These are phyloP conservation scores for Termitomyces titanicus DNA, from an alignment of 768 basidiomycete species.

Conservation along the genomic window DNA sequence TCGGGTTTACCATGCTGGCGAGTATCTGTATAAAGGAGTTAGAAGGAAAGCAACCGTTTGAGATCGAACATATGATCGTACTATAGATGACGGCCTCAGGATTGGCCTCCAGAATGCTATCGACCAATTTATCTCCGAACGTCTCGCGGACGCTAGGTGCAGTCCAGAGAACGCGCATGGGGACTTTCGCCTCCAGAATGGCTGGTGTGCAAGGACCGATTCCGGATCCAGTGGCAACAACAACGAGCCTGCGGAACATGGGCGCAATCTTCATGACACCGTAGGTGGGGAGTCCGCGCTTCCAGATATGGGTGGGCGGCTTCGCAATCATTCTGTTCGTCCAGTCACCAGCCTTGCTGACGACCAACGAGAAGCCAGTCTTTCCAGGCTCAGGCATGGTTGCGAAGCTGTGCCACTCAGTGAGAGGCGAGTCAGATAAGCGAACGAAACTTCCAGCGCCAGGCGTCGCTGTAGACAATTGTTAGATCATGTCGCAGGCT, in stretches of 20 bases:
- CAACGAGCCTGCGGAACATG: slow-evolving; percentile 50
- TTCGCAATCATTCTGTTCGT: slow-evolving; percentile 48
- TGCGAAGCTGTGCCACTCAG: slow-evolving; percentile 62
- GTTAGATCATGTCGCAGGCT: neutral
- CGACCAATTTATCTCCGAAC: slow-evolving; percentile 59
- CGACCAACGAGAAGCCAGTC: slow-evolving; percentile 52
- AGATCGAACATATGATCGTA: slow-evolving; percentile 20
- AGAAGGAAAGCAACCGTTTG: slow-evolving; percentile 14
- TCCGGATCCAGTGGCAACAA: slow-evolving; percentile 57
- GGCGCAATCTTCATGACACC: slow-evolving; percentile 54
- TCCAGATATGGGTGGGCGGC: slow-evolving; percentile 54
- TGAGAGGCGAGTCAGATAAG: slow-evolving; percentile 42
- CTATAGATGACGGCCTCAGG: slow-evolving; percentile 51
- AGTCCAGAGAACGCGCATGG: slow-evolving; percentile 59
- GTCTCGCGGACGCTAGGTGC: slow-evolving; percentile 58
- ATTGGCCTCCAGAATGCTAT: slow-evolving; percentile 46
- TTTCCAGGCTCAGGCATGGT: slow-evolving; percentile 46
- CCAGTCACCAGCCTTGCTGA: slow-evolving; percentile 62
- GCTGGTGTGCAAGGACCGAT: slow-evolving; percentile 60
- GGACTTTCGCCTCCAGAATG: slow-evolving; percentile 47
- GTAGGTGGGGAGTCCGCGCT: slow-evolving; percentile 54
- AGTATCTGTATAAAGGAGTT: slow-evolving; percentile 29
- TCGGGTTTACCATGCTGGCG: slow-evolving; percentile 44
- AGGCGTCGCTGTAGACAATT: slow-evolving; percentile 31
- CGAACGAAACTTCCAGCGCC: slow-evolving; percentile 46